Conservation (phyloP, 192 early-diverging fungal species). For the Coemansia brasiliensis region DNA sequence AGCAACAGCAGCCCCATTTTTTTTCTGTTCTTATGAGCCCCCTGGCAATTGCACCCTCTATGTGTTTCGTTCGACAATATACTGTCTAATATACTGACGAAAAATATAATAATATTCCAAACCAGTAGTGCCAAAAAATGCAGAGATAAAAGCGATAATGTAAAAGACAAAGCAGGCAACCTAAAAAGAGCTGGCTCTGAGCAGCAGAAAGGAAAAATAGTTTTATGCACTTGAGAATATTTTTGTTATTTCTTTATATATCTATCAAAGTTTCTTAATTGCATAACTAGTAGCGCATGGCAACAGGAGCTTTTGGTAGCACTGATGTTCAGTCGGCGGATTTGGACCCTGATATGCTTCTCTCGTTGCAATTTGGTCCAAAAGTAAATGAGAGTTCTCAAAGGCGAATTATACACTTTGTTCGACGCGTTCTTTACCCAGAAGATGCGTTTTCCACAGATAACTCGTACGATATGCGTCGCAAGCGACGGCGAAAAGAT, state of each 20-base stretch:
- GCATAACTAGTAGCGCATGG: background rate
- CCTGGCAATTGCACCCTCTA: background rate
- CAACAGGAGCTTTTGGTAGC: background rate
- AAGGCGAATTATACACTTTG: conserved; percentile 27
- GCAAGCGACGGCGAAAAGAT: conserved; percentile 41
- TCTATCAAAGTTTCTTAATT: background rate
- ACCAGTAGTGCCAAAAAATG: background rate
- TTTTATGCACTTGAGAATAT: too few species aligned
- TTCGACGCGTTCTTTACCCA: conserved; percentile 16
- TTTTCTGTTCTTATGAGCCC: conserved; percentile 4
- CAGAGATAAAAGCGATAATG: too few species aligned
- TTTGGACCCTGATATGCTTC: conserved; percentile 18
- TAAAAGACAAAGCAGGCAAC: too few species aligned
- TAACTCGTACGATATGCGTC: background rate
- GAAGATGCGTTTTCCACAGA: background rate
- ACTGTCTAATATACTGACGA: too few species aligned
- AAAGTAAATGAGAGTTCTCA: conserved; percentile 5
- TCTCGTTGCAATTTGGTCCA: conserved; percentile 32
- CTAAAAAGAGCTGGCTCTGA: too few species aligned
- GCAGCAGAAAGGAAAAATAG: too few species aligned
- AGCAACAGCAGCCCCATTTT: conserved; percentile 26
- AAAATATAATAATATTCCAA: too few species aligned
- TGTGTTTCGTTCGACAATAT: background rate
- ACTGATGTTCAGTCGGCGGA: background rate
- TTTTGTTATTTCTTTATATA: background rate